Evolutionary conservation across 1,284 basidiomycete species (phyloP).

Genomic region (Ceratobasidium sp.): DNA sequence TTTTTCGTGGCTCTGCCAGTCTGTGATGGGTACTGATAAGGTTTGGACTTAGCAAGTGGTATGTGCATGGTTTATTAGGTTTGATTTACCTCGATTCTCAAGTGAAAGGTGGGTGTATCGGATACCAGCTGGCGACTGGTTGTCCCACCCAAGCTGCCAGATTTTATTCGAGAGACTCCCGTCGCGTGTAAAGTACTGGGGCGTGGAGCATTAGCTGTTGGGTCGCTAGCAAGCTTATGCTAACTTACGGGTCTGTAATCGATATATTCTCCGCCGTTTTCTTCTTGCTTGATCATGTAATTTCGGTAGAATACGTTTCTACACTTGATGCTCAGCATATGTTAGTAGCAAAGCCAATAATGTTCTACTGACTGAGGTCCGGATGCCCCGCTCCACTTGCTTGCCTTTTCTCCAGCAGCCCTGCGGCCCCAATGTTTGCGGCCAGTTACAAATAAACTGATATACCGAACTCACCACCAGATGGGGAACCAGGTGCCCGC

Average conservation of each 20-base stretch:
- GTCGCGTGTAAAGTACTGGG: conserved; percentile 45
- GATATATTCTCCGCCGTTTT: conserved; percentile 33
- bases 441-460: background rate
- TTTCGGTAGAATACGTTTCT: conserved; percentile 46
- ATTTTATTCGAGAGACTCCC: conserved; percentile 36
- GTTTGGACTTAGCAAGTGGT: background rate
- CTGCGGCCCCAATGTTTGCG: background rate
- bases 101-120: conserved; percentile 25
- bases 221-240: background rate
- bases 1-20: conserved; percentile 45
- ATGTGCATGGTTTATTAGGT: background rate
- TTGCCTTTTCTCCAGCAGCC: conserved; percentile 45
- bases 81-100: conserved; percentile 20
- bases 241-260: conserved; percentile 43
- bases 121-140: conserved; percentile 22
- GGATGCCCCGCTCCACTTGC: conserved; percentile 46
- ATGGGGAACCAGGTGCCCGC: conserved; percentile 43
- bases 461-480: conserved; percentile 37
- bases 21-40: conserved; percentile 25
- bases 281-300: conserved; percentile 46
- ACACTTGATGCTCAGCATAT: background rate
- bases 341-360: background rate
- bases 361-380: conserved; percentile 38
- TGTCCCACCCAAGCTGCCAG: conserved; percentile 47
- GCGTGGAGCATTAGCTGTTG: background rate